Conservation (phyloP, 345 rosid genomes). For the Orychophragmus violaceus region DNA sequence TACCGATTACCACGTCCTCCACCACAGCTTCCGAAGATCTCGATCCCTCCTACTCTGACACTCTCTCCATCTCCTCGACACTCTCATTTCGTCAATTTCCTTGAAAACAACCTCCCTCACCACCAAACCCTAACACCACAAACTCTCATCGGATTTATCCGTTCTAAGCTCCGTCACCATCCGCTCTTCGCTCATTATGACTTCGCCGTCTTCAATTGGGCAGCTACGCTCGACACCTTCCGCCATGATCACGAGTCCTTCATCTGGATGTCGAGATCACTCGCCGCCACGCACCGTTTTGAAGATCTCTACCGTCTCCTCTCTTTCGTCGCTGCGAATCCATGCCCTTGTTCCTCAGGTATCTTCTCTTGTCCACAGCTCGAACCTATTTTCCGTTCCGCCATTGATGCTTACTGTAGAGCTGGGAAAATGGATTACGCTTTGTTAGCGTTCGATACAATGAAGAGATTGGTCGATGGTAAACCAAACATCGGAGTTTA, state of each 20-base stretch:
- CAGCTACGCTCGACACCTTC: conserved; percentile 62
- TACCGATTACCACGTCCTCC: conserved; percentile 40
- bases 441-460: conserved; percentile 45
- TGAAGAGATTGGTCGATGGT: conserved; percentile 75
- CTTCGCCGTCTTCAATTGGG: conserved; percentile 74
- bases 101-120: conserved; percentile 49
- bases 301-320: conserved; percentile 51
- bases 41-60: conserved; percentile 52
- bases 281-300: conserved; percentile 59
- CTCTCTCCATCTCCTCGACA: conserved; percentile 51
- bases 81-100: conserved; percentile 43
- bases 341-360: conserved; percentile 80
- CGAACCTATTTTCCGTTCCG: conserved; percentile 52
- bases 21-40: conserved; percentile 16
- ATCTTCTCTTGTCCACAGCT: conserved; percentile 79
- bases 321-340: conserved; percentile 48
- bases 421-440: conserved; percentile 57
- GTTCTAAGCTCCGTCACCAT: conserved; percentile 66
- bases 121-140: conserved; percentile 44
- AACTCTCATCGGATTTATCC: conserved; percentile 60
- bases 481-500: conserved; percentile 47
- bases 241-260: conserved; percentile 74
- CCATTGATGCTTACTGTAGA: conserved; percentile 49
- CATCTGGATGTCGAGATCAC: conserved; percentile 72
- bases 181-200: conserved; percentile 69